Base-by-base conservation (phyloP, 108 stramenopile genomes). In the Pseudonitzschia multistriata region DNA sequence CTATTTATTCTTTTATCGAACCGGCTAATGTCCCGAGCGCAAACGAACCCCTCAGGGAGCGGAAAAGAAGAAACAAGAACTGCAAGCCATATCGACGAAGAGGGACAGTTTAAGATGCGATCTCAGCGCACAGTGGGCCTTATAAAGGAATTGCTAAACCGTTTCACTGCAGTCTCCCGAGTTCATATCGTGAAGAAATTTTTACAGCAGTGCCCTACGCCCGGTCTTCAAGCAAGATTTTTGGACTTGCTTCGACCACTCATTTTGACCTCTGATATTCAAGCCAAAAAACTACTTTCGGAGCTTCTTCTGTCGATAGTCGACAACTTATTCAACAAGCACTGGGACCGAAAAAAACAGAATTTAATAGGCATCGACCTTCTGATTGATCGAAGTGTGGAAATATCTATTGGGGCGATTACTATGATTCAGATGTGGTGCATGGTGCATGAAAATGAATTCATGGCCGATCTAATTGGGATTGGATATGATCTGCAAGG, bases 241-340 rank as follows among this genome's bases (percentile, higher is more conserved):
- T 29, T 81, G 57, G 81, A 81, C 54, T 55, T 77, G 27, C 64
- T 81, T 37, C 62, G 76, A 21, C 76, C 73, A 11, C 13, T 76
- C 25, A 53, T 74, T 25, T 37, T 66, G 29, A 35, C 35, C 34
- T 35, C 57, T 10, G 31, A 33, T n/a, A 4, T 3, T 10, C 31
- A 59, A 59, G 31, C 31, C 33, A 33, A 59, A 15, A 36, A 33
- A 63, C 28, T 81, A 63, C 34, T 49, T 76, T 21, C 61, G 50
- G 24, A 59, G 31, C 57, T 59, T 59, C 31, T 59, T 5, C 14
- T 59, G 57, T 59, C 55, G 14, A 72, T 73, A 29, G 39, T 72
- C 13, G 22, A 69, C 15, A 40, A 61, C 17, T 53, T 49, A 2
- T 27, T 67, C 34, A 25, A 28, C 8, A 49, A 67, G 47, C 22